A percentile compares a stretch with the other conserved stretches of the same genome.
Conservation (phyloP, 441 rosid genomes). For the Syzygium syzygioides region DNA sequence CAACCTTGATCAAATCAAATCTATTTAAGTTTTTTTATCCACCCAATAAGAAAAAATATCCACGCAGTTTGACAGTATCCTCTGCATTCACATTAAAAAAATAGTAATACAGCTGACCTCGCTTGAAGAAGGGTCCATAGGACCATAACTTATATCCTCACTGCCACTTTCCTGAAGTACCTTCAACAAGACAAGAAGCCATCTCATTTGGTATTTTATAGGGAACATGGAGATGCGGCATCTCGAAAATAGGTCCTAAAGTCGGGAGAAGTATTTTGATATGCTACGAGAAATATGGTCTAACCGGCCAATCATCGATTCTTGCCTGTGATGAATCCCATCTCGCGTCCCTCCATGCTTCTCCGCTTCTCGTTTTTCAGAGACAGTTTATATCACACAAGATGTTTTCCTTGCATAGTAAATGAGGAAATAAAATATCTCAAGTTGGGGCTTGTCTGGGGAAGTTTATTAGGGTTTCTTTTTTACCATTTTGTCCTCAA, state of each 20-base stretch:
- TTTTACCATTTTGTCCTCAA: background rate
- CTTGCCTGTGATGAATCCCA: background rate
- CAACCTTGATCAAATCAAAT: background rate
- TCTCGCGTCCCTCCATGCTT: background rate
- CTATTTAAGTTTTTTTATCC: background rate
- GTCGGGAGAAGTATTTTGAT: background rate
- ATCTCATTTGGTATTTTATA: background rate
- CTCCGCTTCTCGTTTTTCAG: background rate
- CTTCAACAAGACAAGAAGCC: background rate
- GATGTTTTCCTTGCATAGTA: background rate
- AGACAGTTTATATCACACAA: too few species aligned
- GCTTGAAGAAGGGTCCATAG: background rate
- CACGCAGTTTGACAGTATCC: background rate
- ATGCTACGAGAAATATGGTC: accelerated
- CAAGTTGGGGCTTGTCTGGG: background rate
- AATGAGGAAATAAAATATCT: background rate
- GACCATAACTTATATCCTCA: background rate
- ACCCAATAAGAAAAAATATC: background rate
- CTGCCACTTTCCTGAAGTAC: background rate
- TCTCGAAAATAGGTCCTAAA: background rate
- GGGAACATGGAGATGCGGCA: background rate
- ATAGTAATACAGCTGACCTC: background rate
- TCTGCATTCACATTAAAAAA: background rate
- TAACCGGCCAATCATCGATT: too few species aligned
- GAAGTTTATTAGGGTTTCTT: background rate